These are phyloP conservation scores for Eucalyptus curtisii DNA, from an alignment of 345 rosid genomes.

Conservation along the genomic window DNA sequence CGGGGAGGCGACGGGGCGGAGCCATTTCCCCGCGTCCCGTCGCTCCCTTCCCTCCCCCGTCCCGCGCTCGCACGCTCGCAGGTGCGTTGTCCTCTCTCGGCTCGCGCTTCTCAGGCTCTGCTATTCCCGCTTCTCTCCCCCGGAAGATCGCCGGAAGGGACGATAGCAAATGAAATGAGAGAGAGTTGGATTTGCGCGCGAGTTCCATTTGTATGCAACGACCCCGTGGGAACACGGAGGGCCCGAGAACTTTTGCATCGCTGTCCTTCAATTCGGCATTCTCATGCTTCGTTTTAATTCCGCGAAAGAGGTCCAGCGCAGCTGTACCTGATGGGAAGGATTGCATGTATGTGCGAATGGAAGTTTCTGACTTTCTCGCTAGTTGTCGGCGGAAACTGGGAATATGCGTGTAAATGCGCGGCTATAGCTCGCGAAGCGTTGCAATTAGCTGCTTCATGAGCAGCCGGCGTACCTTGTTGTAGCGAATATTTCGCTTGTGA, in stretches of 20 bases:
- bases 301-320: background rate
- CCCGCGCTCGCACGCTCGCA: background rate
- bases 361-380: background rate
- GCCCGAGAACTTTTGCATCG: background rate
- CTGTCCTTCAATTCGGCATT: background rate
- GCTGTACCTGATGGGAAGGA: background rate
- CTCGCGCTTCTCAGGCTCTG: background rate
- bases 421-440: background rate
- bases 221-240: background rate
- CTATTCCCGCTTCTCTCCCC: background rate
- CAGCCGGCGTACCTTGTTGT: background rate
- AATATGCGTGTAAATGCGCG: background rate
- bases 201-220: background rate
- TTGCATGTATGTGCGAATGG: background rate
- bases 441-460: background rate
- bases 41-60: background rate
- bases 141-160: background rate
- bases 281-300: background rate
- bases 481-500: background rate
- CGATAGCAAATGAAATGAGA: background rate
- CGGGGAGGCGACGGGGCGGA: background rate
- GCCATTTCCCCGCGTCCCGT: background rate
- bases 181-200: background rate
- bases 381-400: background rate
- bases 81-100: background rate